Percentiles rank a stretch among this genome's conserved stretches.
These are phyloP conservation scores for Pisolithus microcarpus DNA, from an alignment of 768 basidiomycete species.

Conservation along the genomic window DNA sequence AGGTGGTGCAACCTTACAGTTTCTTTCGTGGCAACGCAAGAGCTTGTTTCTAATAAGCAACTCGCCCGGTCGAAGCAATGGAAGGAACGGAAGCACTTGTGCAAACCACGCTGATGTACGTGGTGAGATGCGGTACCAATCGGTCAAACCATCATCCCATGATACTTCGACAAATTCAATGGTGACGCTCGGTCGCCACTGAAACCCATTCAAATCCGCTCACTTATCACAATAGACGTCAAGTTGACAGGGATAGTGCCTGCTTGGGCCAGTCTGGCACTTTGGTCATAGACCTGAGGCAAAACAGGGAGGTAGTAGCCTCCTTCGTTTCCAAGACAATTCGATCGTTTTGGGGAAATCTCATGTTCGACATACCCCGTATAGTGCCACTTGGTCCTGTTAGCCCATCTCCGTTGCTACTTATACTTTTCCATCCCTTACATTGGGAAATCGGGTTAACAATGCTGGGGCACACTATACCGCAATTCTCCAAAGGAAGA, in stretches of 20 bases:
- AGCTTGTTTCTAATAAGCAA: conserved; percentile 10
- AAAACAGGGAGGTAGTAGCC: conserved; percentile 46
- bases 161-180: neutral
- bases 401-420: too few relatives aligned
- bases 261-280: conserved; percentile 31
- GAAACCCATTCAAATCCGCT: neutral
- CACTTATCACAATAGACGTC: conserved; percentile 44
- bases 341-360: neutral
- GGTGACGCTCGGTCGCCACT: too few relatives aligned
- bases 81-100: conserved; percentile 43
- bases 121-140: conserved; percentile 30
- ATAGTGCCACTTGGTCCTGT: conserved; percentile 8
- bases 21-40: conserved; percentile 39
- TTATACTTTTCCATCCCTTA: too few relatives aligned
- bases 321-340: conserved; percentile 27
- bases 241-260: conserved; percentile 47
- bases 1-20: conserved; percentile 21
- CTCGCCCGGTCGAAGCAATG: conserved; percentile 39
- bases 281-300: conserved; percentile 46
- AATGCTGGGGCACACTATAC: too few relatives aligned
- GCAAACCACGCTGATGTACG: conserved; percentile 52
- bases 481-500: too few relatives aligned
- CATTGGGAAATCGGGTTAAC: too few relatives aligned
- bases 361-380: conserved; percentile 34
- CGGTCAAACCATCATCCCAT: conserved; percentile 36